Percentiles rank a stretch among this genome's conserved stretches.
Evolutionary conservation across 148 eudicot species (phyloP).

Genomic region (Persicaria tinctoria): DNA sequence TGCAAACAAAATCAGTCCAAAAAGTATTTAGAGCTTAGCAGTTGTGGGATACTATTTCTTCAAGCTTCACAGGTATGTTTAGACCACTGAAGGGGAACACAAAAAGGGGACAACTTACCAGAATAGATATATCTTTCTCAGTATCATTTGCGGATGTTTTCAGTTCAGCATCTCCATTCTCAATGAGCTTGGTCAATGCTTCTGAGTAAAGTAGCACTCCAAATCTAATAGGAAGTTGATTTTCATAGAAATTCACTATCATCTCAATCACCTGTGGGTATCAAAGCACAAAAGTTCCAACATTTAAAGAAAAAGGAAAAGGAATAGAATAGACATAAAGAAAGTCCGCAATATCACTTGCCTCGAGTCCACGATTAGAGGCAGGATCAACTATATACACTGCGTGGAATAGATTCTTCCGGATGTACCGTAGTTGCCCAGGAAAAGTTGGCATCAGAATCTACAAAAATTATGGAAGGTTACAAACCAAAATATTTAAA

Average conservation of each 20-base stretch:
- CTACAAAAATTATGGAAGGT: constrained; percentile 31
- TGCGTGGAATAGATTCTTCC: constrained; percentile 88
- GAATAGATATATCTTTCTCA: constrained; percentile 65
- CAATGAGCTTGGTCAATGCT: constrained; percentile 40
- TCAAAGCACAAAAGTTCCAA: constrained; percentile 13
- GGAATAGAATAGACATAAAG: constrained; percentile 7
- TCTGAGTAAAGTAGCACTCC: constrained; percentile 82
- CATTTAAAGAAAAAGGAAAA: constrained; percentile 9
- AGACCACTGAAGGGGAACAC: not conserved
- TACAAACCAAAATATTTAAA: not conserved
- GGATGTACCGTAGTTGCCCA: constrained; percentile 91
- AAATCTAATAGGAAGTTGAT: constrained; percentile 86
- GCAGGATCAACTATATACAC: constrained; percentile 89
- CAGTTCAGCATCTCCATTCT: constrained; percentile 44
- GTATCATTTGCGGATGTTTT: constrained; percentile 22
- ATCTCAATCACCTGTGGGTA: constrained; percentile 55
- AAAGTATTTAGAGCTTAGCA: constrained; percentile 4
- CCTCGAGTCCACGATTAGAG: constrained; percentile 86
- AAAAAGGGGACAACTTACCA: constrained; percentile 37
- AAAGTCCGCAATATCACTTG: constrained; percentile 27
- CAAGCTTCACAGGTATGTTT: not conserved
- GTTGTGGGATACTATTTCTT: not conserved
- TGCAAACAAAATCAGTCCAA: constrained; percentile 31
- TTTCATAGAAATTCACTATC: constrained; percentile 65
- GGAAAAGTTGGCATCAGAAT: constrained; percentile 97